Conservation (phyloP, 176 grass and related monocot genomes). For the Pontederia paniculata region DNA sequence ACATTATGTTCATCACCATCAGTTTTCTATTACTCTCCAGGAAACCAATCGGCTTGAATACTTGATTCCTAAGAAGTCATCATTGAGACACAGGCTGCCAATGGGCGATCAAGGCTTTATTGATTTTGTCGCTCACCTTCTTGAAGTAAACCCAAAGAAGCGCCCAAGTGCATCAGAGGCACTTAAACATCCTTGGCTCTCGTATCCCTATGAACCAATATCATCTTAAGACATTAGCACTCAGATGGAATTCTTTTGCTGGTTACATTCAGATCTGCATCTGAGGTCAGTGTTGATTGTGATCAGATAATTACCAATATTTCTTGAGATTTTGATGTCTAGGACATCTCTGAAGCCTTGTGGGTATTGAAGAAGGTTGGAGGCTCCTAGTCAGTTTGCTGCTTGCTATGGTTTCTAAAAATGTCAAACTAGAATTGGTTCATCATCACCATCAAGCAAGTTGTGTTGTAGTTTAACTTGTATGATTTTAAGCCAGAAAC, state of each 20-base stretch:
- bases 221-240: conserved; percentile 45
- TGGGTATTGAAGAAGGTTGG: not conserved
- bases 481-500: not conserved
- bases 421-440: too few relatives aligned
- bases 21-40: conserved; percentile 33
- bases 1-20: too few relatives aligned
- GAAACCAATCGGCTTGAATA: conserved; percentile 88
- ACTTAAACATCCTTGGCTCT: conserved; percentile 98
- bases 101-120: conserved; percentile 97
- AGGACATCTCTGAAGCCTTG: not conserved
- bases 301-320: too few relatives aligned
- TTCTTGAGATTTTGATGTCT: not conserved
- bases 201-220: conserved; percentile 95
- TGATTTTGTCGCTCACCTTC: conserved; percentile 75
- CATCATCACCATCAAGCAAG: too few relatives aligned
- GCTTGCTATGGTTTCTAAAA: not conserved
- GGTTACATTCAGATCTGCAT: not conserved
- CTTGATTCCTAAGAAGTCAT: conserved; percentile 93
- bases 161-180: conserved; percentile 79
- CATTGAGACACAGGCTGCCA: conserved; percentile 59
- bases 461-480: not conserved
- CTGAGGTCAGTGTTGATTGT: too few relatives aligned
- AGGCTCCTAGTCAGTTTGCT: not conserved
- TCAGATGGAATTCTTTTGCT: not conserved
- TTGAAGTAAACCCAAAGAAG: conserved; percentile 90